A percentile compares a stretch with the other conserved stretches of the same genome.
Evolutionary conservation across 495 filamentous ascomycete genomes (phyloP).

Genomic region (Letharia lupina): DNA sequence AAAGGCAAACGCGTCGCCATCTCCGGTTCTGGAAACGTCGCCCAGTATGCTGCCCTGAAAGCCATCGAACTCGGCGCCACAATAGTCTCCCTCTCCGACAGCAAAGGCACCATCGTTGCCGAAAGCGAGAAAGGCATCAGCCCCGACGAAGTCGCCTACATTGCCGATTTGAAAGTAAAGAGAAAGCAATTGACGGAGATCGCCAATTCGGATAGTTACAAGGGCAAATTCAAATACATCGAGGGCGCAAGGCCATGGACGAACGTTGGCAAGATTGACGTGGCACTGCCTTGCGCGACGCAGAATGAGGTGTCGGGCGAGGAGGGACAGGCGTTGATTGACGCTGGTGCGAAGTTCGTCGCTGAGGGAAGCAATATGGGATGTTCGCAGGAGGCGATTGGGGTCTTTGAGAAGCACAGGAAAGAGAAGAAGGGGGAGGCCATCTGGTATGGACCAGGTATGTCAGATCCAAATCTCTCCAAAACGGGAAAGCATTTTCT

Average conservation of each 20-base stretch:
- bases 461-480: conserved; percentile 18
- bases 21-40: conserved; percentile 96
- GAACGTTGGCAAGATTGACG: conserved; percentile 77
- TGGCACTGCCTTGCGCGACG: conserved; percentile 87
- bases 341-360: conserved; percentile 71
- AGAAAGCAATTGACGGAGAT: conserved; percentile 70
- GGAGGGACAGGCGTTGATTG: conserved; percentile 76
- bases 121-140: conserved; percentile 56
- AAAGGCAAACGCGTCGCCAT: conserved; percentile 89
- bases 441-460: conserved; percentile 93
- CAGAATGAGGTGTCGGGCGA: conserved; percentile 94
- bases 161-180: conserved; percentile 77
- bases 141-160: conserved; percentile 64
- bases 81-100: conserved; percentile 91
- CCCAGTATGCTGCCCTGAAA: conserved; percentile 96
- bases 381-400: conserved; percentile 91
- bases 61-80: conserved; percentile 90
- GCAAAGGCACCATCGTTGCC: conserved; percentile 73
- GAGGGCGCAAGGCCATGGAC: conserved; percentile 84
- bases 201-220: conserved; percentile 43
- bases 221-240: conserved; percentile 75
- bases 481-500: not conserved
- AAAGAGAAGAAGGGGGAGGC: conserved; percentile 58
- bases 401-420: conserved; percentile 80
- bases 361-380: conserved; percentile 99